Evolutionary conservation across 2,329 filamentous ascomycete species (phyloP).

Genomic region (Beauveria brongniartii): DNA sequence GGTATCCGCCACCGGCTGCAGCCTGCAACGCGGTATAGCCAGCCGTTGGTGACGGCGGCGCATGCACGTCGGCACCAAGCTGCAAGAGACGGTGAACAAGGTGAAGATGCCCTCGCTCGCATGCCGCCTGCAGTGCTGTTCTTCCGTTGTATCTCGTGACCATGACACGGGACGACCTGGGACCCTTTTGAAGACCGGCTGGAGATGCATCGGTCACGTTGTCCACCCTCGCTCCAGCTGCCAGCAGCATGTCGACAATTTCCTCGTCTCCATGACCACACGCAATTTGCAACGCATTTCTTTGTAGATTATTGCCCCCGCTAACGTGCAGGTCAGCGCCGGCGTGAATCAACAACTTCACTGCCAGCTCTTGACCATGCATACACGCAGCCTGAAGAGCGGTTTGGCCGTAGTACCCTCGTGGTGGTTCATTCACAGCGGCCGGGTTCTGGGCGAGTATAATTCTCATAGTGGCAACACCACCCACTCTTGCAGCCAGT

Average conservation of each 20-base stretch:
- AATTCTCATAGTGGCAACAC: conserved; percentile 18
- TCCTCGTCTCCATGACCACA: neutral
- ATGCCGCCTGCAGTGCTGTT: conserved; percentile 31
- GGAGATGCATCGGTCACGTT: neutral
- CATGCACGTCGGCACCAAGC: conserved; percentile 26
- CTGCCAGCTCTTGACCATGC: conserved; percentile 14
- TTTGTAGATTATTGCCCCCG: neutral
- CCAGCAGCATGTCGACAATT: neutral
- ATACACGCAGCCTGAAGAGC: conserved; percentile 29
- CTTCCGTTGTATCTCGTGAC: conserved; percentile 24
- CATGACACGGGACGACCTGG: neutral
- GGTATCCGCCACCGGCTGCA: conserved; percentile 12
- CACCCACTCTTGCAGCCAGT: conserved; percentile 24
- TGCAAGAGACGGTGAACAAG: conserved; percentile 21
- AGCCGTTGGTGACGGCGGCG: conserved; percentile 14
- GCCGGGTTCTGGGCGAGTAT: conserved; percentile 20
- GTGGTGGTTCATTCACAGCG: conserved; percentile 25
- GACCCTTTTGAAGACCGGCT: neutral
- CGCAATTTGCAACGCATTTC: conserved; percentile 5
- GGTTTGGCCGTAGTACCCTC: conserved; percentile 27
- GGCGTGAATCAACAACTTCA: neutral
- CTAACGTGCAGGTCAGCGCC: conserved; percentile 3
- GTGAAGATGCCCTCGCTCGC: conserved; percentile 19
- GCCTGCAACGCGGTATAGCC: conserved; percentile 19
- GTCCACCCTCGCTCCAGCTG: neutral